Evolutionary conservation across 164 flowering plant genomes (phyloP).

Genomic region (Stephania japonica): DNA sequence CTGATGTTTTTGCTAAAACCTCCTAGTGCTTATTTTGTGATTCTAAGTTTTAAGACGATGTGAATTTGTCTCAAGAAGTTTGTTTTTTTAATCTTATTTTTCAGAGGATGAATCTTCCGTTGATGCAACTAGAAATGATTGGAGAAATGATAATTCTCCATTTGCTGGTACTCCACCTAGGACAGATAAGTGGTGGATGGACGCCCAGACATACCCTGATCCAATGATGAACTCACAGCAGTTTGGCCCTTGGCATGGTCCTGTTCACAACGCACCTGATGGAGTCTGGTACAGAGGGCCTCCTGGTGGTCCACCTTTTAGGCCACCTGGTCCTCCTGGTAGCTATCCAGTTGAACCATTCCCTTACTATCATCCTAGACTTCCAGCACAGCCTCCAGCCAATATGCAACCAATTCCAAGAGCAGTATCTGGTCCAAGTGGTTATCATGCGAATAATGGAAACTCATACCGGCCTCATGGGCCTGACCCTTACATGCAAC

Average conservation of each 20-base stretch:
- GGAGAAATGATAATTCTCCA: conserved; percentile 49
- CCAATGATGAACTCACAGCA: conserved; percentile 51
- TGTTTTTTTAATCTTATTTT: conserved; percentile 5
- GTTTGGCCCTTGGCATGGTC: conserved; percentile 76
- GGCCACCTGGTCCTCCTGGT: conserved; percentile 56
- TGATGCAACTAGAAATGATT: conserved; percentile 36
- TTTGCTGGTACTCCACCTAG: conserved; percentile 38
- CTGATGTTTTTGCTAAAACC: not conserved
- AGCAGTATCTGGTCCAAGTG: conserved; percentile 56
- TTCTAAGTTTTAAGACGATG: not conserved
- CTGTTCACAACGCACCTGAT: conserved; percentile 50
- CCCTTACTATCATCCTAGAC: conserved; percentile 68
- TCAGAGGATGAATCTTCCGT: conserved; percentile 37
- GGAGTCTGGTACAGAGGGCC: conserved; percentile 88
- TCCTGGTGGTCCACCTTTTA: conserved; percentile 67
- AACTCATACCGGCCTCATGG: conserved; percentile 63
- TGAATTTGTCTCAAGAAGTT: not conserved
- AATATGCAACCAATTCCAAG: conserved; percentile 56
- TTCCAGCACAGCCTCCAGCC: conserved; percentile 48
- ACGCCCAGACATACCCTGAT: conserved; percentile 46
- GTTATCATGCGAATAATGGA: conserved; percentile 53
- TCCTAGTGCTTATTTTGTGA: not conserved
- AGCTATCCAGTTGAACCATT: conserved; percentile 75
- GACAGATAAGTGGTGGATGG: conserved; percentile 69
- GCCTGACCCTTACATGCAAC: conserved; percentile 65